phyloP scores from a whole-genome alignment of 1,284 basidiomycete species.

The Heliocybe sulcata region DNA sequence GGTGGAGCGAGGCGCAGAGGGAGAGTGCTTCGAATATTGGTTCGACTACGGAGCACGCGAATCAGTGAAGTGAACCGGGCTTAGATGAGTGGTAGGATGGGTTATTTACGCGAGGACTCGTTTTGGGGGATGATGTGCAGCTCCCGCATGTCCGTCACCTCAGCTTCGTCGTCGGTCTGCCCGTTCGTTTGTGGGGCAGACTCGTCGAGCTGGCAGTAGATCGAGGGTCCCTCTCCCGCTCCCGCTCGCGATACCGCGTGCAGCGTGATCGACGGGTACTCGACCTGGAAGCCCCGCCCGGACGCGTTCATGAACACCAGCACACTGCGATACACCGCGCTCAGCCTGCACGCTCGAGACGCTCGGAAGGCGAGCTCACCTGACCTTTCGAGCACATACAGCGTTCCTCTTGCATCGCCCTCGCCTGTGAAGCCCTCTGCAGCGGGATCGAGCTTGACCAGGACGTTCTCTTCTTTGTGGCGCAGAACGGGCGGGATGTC shows the following conservation, averaged over 20 bases:
- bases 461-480: conserved; percentile 64
- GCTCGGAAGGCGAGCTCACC: conserved; percentile 15
- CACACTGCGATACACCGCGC: conserved; percentile 35
- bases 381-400: conserved; percentile 82
- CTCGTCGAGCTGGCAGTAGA: conserved; percentile 90
- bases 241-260: conserved; percentile 79
- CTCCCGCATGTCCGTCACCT: conserved; percentile 61
- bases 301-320: conserved; percentile 70
- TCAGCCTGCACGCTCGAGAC: conserved; percentile 1
- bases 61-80: conserved; percentile 3
- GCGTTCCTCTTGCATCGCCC: conserved; percentile 48
- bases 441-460: conserved; percentile 60
- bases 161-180: conserved; percentile 37
- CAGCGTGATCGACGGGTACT: conserved; percentile 81
- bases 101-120: conserved; percentile 47
- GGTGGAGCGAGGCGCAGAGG: conserved; percentile 84
- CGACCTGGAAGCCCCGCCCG: conserved; percentile 69
- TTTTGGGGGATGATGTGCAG: conserved; percentile 65
- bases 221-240: conserved; percentile 49
- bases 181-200: conserved; percentile 22
- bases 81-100: conserved; percentile 10
- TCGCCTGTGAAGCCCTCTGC: conserved; percentile 46
- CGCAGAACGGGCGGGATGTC: conserved; percentile 77
- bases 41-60: conserved; percentile 54
- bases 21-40: conserved; percentile 86